These are phyloP conservation scores for Acer saccharum DNA, from an alignment of 345 rosid genomes.

Conservation along the genomic window DNA sequence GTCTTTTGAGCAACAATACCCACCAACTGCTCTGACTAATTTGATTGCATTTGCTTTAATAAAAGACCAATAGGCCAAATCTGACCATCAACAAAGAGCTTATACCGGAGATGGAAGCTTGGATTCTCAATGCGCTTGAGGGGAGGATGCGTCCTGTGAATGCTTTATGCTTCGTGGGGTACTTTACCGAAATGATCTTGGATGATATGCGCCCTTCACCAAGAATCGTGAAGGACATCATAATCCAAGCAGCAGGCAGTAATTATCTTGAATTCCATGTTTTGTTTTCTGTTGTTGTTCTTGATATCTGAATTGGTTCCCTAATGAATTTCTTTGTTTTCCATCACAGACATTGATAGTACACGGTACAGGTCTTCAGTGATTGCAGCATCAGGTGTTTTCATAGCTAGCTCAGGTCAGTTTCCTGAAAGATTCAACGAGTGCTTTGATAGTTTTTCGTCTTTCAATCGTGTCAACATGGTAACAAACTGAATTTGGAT, in stretches of 20 bases:
- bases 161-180: not conserved
- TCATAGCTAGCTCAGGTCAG: not conserved
- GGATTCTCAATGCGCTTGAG: not conserved
- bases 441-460: not conserved
- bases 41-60: not conserved
- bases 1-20: no score
- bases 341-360: not conserved
- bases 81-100: not conserved
- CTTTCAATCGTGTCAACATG: not conserved
- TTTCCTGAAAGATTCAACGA: not conserved
- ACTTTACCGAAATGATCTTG: not conserved
- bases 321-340: not conserved
- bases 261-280: no score
- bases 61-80: not conserved
- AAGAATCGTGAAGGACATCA: not conserved
- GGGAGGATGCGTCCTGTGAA: not conserved
- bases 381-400: slow-evolving; percentile 8
- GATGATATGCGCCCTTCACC: not conserved
- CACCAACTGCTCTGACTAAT: not conserved
- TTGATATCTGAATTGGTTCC: no score
- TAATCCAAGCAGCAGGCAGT: not conserved
- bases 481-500: not conserved
- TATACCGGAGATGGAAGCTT: not conserved
- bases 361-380: not conserved
- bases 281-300: no score